Evolutionary conservation across 176 grass and related monocot genomes (phyloP), one percentile per base, ranked within the genome.

Genomic region (Otatea glauca): DNA sequence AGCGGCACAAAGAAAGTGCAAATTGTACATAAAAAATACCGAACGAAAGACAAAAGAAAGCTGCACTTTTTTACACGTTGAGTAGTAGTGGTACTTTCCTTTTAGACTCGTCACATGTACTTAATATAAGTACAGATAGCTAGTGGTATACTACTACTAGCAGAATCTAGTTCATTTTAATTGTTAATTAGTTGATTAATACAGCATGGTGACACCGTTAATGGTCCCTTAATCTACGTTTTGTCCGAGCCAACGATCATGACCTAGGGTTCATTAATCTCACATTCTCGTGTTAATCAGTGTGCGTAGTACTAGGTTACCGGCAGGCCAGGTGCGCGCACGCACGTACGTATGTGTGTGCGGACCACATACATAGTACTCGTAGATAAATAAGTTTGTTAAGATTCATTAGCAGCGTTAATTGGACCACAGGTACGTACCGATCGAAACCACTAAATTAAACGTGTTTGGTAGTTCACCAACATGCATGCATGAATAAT

Each of bases 181-280:
- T 45, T 34, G 20, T 10, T 70, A 21, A 42, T 42, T 8, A 50
- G 44, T 73, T 50, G 70, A 73, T 18, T 73, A 32, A 32, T 18
- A 14, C 44, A 73, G 32, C 65, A 68, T 10, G 4, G 2, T 23
- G 29, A 1, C 29, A 29, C 29, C 29, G 29, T 29, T 29, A 29
- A 29, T 29, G 29, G 29, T 83, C 81, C 81, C 58, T 64, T 61
- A 11, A 83, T 32, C 27, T n/a, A 80, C 18, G 47, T 66, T 35
- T 74, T 34, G 27, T 54, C 48, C 27, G 72, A 54, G 7, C 13
- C 25, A 20, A 34, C 24, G 25, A 18, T 34, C 15, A 15, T 53
- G 47, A 17, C 13, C 20, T 47, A 29, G 49, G 16, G 18, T 17
- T 38, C 17, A 63, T 47, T 21, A 9, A 60, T 45, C 9, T 24